These are phyloP conservation scores for Trichomonas gallinae DNA, from an alignment of 208 protist genomes.

Conservation along the genomic window DNA sequence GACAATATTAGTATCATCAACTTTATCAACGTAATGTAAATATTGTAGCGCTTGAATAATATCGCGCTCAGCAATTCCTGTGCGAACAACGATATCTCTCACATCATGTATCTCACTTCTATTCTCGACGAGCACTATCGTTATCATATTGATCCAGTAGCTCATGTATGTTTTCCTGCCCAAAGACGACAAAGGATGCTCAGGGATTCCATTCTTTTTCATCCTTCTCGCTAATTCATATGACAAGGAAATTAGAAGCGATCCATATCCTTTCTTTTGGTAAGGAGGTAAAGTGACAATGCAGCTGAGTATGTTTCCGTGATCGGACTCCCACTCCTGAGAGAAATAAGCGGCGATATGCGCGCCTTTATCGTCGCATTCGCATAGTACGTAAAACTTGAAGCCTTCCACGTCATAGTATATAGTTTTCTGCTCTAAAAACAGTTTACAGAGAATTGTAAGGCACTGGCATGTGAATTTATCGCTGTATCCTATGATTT, in stretches of 20 bases:
- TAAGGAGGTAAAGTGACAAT: slow-evolving; percentile 7
- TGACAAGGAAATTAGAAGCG: slow-evolving; percentile 85
- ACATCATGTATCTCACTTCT: not conserved
- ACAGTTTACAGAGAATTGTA: slow-evolving; percentile 91
- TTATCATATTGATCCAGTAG: slow-evolving; percentile 56
- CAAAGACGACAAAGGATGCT: slow-evolving; percentile 94
- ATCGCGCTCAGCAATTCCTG: not conserved
- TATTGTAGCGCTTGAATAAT: not conserved
- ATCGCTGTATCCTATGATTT: not conserved
- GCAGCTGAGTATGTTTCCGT: slow-evolving; percentile 13
- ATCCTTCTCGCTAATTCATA: slow-evolving; percentile 90
- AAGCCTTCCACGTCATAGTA: slow-evolving; percentile 98
- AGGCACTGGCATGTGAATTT: slow-evolving; percentile 66
- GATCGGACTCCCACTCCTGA: slow-evolving; percentile 41
- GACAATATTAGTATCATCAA: not conserved
- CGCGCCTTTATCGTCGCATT: slow-evolving; percentile 67
- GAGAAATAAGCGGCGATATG: slow-evolving; percentile 93
- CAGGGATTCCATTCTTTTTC: slow-evolving; percentile 79
- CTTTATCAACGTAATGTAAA: not conserved
- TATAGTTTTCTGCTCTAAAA: slow-evolving; percentile 97
- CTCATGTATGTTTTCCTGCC: slow-evolving; percentile 50
- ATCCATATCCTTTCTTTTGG: slow-evolving; percentile 68
- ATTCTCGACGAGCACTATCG: slow-evolving; percentile 46
- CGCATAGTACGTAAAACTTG: slow-evolving; percentile 90
- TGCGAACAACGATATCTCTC: not conserved